phyloP scores from a whole-genome alignment of 768 basidiomycete species.

The Chlorophyllum brunneum region DNA sequence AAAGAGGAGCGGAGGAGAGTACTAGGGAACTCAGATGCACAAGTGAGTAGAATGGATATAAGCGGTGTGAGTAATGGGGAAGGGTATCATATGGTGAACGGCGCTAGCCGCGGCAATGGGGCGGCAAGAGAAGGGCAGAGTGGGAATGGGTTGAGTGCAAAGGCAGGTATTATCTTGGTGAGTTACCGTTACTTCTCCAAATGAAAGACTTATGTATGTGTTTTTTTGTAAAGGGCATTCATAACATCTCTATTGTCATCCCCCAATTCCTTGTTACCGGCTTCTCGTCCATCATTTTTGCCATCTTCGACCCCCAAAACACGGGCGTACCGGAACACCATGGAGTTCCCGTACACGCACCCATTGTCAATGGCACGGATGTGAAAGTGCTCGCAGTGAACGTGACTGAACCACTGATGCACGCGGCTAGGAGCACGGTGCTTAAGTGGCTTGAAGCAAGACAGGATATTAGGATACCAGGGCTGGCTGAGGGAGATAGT shows the following conservation, averaged over 20 bases:
- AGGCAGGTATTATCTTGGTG: slow-evolving; percentile 86
- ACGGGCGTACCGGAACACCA: slow-evolving; percentile 35
- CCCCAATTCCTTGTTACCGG: slow-evolving; percentile 94
- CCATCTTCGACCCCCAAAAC: slow-evolving; percentile 69
- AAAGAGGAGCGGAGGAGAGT: slow-evolving; percentile 24
- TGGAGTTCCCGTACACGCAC: slow-evolving; percentile 12
- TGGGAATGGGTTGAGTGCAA: slow-evolving; percentile 55
- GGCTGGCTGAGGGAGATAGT: slow-evolving; percentile 4
- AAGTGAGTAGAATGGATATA: slow-evolving; percentile 45
- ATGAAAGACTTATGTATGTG: background rate
- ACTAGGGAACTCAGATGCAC: slow-evolving; percentile 43
- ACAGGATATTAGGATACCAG: slow-evolving; percentile 6
- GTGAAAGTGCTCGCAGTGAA: slow-evolving; percentile 5
- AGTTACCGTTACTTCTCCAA: slow-evolving; percentile 22
- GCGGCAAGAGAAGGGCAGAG: slow-evolving; percentile 10
- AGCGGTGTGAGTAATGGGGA: slow-evolving; percentile 18
- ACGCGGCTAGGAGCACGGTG: slow-evolving; percentile 1
- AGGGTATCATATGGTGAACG: slow-evolving; percentile 25
- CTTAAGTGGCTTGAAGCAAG: slow-evolving; percentile 14
- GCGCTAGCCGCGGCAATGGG: slow-evolving; percentile 6
- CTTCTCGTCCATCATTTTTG: slow-evolving; percentile 82
- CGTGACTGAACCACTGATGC: slow-evolving; percentile 3
- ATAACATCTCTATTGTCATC: slow-evolving; percentile 90
- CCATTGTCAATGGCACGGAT: slow-evolving; percentile 11
- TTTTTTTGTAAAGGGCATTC: slow-evolving; percentile 65